Evolutionary conservation across 192 early-diverging fungal genomes (phyloP).

Genomic region (Coemansia sp.): DNA sequence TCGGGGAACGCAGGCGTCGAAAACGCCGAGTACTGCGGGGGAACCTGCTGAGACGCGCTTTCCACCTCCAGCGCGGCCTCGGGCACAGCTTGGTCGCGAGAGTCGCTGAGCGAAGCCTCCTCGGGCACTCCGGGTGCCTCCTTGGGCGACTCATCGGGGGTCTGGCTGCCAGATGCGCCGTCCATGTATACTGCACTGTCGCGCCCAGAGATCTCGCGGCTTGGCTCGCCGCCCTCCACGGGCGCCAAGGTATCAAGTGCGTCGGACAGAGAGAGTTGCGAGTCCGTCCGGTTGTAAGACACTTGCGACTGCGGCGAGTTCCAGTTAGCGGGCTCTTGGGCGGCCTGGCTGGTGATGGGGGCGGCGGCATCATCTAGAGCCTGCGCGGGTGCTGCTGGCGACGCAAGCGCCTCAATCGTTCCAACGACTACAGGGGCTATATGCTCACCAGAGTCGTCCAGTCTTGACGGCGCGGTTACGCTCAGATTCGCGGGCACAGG

Average conservation of each 20-base stretch:
- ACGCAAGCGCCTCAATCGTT: slow-evolving; percentile 23
- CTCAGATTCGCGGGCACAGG: background rate
- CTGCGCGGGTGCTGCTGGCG: slow-evolving; percentile 1
- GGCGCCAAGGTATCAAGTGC: background rate
- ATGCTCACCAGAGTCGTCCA: slow-evolving; percentile 13
- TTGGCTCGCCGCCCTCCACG: slow-evolving; percentile 3
- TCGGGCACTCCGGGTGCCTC: slow-evolving; percentile 7
- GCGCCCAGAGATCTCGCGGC: slow-evolving; percentile 21
- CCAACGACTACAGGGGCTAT: slow-evolving; percentile 44
- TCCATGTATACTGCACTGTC: slow-evolving; percentile 50
- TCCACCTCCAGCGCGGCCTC: slow-evolving; percentile 5
- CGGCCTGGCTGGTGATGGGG: background rate
- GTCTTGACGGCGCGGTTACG: background rate
- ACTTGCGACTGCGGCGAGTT: slow-evolving; percentile 40
- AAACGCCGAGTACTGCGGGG: slow-evolving; percentile 30
- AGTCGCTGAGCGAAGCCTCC: background rate
- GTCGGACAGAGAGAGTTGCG: slow-evolving; percentile 27
- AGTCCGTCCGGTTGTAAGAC: slow-evolving; percentile 43
- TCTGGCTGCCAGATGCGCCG: slow-evolving; percentile 8
- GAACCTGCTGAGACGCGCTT: background rate
- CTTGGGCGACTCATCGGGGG: background rate
- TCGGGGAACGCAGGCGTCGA: slow-evolving; percentile 50
- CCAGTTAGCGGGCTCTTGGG: slow-evolving; percentile 14
- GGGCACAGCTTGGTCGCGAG: background rate
- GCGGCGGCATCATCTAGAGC: slow-evolving; percentile 1